These are phyloP conservation scores for Scenedesmus sp. DNA, from an alignment of 163 green algal species.

Conservation along the genomic window DNA sequence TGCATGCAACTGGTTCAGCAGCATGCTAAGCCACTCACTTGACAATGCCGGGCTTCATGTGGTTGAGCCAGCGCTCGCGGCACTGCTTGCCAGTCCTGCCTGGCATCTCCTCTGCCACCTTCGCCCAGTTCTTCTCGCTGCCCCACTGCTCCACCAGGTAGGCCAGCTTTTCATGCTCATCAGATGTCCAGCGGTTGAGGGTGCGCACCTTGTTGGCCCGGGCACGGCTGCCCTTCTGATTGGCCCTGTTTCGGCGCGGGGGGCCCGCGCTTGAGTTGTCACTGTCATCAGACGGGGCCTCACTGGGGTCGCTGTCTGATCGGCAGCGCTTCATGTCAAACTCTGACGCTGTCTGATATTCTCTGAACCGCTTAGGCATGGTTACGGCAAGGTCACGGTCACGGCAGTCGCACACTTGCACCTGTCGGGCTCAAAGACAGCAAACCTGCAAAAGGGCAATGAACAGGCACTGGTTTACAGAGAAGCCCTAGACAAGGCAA, in stretches of 20 bases:
- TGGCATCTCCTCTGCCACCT: slow-evolving; percentile 56
- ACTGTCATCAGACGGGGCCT: slow-evolving; percentile 31
- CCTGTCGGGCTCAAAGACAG: not conserved
- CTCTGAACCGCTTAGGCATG: not conserved
- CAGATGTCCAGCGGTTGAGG: slow-evolving; percentile 56
- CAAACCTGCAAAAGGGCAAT: not conserved
- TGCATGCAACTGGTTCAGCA: not conserved
- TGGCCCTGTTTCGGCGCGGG: slow-evolving; percentile 1
- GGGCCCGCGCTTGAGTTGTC: slow-evolving; percentile 22
- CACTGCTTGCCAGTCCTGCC: slow-evolving; percentile 67
- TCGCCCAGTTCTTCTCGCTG: slow-evolving; percentile 57
- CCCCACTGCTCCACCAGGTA: slow-evolving; percentile 51
- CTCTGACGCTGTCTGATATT: not conserved
- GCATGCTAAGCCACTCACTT: slow-evolving; percentile 31
- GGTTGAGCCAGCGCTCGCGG: slow-evolving; percentile 65
- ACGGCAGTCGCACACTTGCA: not conserved
- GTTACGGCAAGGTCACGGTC: not conserved
- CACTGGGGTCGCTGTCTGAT: slow-evolving; percentile 15
- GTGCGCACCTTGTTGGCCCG: slow-evolving; percentile 38
- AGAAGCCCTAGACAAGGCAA: not conserved
- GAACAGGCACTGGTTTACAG: not conserved
- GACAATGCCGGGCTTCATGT: slow-evolving; percentile 56
- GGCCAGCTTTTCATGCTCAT: slow-evolving; percentile 53
- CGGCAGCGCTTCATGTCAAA: not conserved
- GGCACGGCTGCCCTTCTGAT: slow-evolving; percentile 17